Base-by-base conservation (phyloP, 139 green algal genomes). In the Chlorella sorokiniana region DNA sequence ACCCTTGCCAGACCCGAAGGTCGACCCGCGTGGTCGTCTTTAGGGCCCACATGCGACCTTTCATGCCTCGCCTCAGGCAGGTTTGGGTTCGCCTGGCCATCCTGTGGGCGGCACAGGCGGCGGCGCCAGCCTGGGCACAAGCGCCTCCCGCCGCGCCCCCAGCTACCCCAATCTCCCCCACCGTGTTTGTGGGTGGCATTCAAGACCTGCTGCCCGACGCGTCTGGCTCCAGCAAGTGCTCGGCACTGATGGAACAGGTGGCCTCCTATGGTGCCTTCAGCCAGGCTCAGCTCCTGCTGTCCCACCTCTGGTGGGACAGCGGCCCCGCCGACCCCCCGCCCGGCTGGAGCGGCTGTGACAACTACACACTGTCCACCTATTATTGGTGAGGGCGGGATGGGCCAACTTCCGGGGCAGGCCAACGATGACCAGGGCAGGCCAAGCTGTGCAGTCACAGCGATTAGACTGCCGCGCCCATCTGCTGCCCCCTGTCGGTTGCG, bases 401-500 rank as follows among this genome's bases (percentile, higher is more conserved):
- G 8, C n/a, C n/a, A n/a, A n/a, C n/a, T n/a, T n/a, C n/a, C n/a
- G n/a, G n/a, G n/a, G n/a, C n/a, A n/a, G n/a, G n/a, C n/a, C n/a
- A n/a, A n/a, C n/a, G n/a, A n/a, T n/a, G n/a, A n/a, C n/a, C n/a
- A n/a, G n/a, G n/a, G n/a, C n/a, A n/a, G n/a, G n/a, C n/a, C n/a
- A n/a, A n/a, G n/a, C n/a, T n/a, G n/a, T n/a, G n/a, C n/a, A n/a
- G n/a, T n/a, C n/a, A n/a, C n/a, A n/a, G n/a, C n/a, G n/a, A n/a
- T n/a, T n/a, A n/a, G n/a, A 33, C 18, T 27, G 10, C 62, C 62
- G 2, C n/a, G 9, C 1, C 4, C 62, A 31, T 9, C 4, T 41
- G 48, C 48, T 65, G 71, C 73, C 25, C 52, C 51, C 54, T 79
- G 69, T n/a, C n/a, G n/a, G n/a, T n/a, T n/a, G n/a, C n/a, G n/a